Evolutionary conservation across 2,329 filamentous ascomycete genomes (phyloP).

Genomic region (Aspergillus novoparasiticus): DNA sequence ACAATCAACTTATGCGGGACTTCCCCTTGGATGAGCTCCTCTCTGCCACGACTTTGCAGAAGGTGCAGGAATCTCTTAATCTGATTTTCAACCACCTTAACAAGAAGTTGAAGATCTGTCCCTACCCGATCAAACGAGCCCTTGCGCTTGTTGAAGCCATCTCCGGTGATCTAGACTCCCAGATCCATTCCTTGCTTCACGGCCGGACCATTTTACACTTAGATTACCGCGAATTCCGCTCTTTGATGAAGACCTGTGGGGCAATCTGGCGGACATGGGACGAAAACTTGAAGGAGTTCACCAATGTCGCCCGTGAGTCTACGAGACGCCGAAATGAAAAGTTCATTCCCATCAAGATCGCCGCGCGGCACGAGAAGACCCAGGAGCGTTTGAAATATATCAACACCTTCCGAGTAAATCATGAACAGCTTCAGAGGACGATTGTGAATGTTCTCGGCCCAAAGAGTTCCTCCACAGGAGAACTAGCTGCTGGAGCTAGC

Average conservation of each 20-base stretch:
- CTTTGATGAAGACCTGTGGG: conserved; percentile 79
- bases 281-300: conserved; percentile 95
- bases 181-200: conserved; percentile 81
- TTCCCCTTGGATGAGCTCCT: conserved; percentile 94
- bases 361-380: conserved; percentile 80
- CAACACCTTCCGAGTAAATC: conserved; percentile 90
- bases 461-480: conserved; percentile 61
- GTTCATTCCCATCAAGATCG: conserved; percentile 98
- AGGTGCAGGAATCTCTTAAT: conserved; percentile 83
- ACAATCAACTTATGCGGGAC: conserved; percentile 98
- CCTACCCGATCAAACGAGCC: conserved; percentile 89
- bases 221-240: conserved; percentile 86
- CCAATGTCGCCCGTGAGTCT: conserved; percentile 93
- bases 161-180: conserved; percentile 85
- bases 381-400: conserved; percentile 93
- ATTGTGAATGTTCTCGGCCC: conserved; percentile 96
- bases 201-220: conserved; percentile 89
- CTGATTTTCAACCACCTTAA: conserved; percentile 94
- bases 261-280: conserved; percentile 93
- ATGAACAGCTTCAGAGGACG: conserved; percentile 94
- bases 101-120: conserved; percentile 95
- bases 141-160: conserved; percentile 96
- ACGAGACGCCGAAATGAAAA: conserved; percentile 92
- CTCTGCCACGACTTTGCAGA: conserved; percentile 84
- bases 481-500: conserved; percentile 40